These are phyloP conservation scores for Chlamydomonas schloesseri DNA, from an alignment of 139 green algal species.

Conservation along the genomic window DNA sequence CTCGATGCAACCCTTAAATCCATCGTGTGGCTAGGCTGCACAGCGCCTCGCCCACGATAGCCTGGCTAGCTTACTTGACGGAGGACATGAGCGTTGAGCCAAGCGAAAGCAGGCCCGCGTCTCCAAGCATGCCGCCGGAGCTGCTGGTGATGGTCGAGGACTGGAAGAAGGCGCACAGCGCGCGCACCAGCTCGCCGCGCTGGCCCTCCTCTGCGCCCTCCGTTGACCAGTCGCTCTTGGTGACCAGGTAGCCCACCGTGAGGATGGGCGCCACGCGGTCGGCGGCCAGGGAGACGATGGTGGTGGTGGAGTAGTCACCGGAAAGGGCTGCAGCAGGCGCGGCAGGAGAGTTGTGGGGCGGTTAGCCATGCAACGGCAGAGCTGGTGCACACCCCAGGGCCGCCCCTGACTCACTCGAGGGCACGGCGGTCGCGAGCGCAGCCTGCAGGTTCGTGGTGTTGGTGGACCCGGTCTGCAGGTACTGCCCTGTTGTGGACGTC, in stretches of 20 bases:
- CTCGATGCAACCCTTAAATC: too few species aligned
- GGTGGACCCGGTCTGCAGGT: not conserved
- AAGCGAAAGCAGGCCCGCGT: constrained; percentile 9
- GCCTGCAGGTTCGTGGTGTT: constrained; percentile 19
- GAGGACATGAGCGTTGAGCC: not conserved
- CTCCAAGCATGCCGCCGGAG: not conserved
- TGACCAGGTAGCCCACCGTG: constrained; percentile 22
- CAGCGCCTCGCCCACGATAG: too few species aligned
- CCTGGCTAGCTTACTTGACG: not conserved
- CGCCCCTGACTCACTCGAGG: constrained; percentile 28
- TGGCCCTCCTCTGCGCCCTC: not conserved
- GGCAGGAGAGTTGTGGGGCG: too few species aligned
- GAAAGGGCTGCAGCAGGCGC: constrained; percentile 19
- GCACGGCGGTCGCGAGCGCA: constrained; percentile 13
- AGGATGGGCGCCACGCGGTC: constrained; percentile 14
- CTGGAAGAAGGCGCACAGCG: constrained; percentile 10
- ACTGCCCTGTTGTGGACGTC: not conserved
- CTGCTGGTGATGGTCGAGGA: not conserved
- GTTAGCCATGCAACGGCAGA: too few species aligned
- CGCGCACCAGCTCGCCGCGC: constrained; percentile 4
- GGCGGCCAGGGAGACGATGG: constrained; percentile 22
- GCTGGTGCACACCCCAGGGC: too few species aligned
- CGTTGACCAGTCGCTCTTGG: constrained; percentile 2
- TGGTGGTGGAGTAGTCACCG: constrained; percentile 29
- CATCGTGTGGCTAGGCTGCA: too few species aligned